Base-by-base conservation (phyloP, 176 grass and related monocot species). In the Elymus sibiricus region DNA sequence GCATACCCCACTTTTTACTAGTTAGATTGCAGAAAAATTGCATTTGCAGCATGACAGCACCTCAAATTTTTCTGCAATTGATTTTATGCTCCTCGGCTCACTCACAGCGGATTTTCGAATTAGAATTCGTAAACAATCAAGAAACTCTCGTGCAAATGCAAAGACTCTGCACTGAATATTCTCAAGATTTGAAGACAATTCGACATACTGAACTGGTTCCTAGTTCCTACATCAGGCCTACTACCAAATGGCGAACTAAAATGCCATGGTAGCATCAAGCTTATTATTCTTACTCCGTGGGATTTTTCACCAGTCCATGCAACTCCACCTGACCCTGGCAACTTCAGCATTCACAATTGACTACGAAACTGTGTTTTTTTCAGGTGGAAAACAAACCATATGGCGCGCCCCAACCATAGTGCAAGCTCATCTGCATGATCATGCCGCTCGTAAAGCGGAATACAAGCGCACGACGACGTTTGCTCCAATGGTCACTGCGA, bases 401-500 rank as follows among this genome's bases (percentile, higher is more conserved):
- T 27, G 46, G 60, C 3, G 0, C 6, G 13, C 29, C 16, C 8
- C 38, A 32, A 78, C 25, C 31, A 42, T 44, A 35, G 16, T 28
- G 28, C 14, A 65, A 65, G 28, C 59, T 51, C 24, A 47, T 83
- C 66, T 75, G 21, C 44, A 68, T 67, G 44, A 37, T 67, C 63
- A 87, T 28, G 85, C 59, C 31, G 76, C 69, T 81, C 39, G 76
- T 16, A 79, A 11, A 62, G 81, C 59, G 14, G 81, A 42, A 9
- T 87, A 81, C 3, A 79, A 31, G 47, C 62, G 75, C 68, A 84
- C 4, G 17, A 81, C 1, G 22, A 91, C 9, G 22, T 82, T 37
- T 81, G 84, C 58, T 17, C 81, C 81, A 2, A 84, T 80, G 4
- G 81, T 31, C 70, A 91, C 7, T 19, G 49, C 85, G 7, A 84